Evolutionary conservation across 2,329 filamentous ascomycete genomes (phyloP).

Genomic region (Trichoderma brevicompactum): DNA sequence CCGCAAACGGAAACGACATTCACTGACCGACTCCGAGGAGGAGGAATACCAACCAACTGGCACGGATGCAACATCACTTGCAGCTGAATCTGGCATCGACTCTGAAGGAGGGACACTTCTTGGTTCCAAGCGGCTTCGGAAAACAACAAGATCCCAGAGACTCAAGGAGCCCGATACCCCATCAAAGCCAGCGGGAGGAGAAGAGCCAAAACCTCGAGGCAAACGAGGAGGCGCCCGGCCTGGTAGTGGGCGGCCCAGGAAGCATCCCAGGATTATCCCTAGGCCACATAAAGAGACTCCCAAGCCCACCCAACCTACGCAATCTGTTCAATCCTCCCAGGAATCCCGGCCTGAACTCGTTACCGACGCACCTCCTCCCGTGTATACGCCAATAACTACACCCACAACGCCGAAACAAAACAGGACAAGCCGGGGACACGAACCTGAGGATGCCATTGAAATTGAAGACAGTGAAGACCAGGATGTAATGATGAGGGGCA

Average conservation of each 20-base stretch:
- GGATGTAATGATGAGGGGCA: constrained; percentile 39
- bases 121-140: constrained; percentile 37
- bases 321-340: neutral
- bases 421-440: neutral
- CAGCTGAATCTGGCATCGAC: constrained; percentile 35
- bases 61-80: constrained; percentile 34
- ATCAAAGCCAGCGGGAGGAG: constrained; percentile 32
- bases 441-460: constrained; percentile 33
- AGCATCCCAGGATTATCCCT: constrained; percentile 39
- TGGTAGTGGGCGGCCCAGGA: constrained; percentile 47
- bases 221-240: constrained; percentile 47
- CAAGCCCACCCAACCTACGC: constrained; percentile 8
- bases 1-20: constrained; percentile 40
- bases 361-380: neutral
- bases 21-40: constrained; percentile 38
- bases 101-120: constrained; percentile 33
- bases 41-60: constrained; percentile 39
- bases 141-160: constrained; percentile 34
- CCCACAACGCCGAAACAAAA: constrained; percentile 13
- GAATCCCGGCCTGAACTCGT: neutral
- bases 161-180: constrained; percentile 25
- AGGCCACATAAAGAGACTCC: neutral
- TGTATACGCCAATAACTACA: neutral
- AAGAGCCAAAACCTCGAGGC: constrained; percentile 41
- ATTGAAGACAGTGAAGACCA: constrained; percentile 42